Percentiles rank a stretch among this genome's conserved stretches.
phyloP scores from a whole-genome alignment of 148 eudicot genomes.

The Rhododendron molle region DNA sequence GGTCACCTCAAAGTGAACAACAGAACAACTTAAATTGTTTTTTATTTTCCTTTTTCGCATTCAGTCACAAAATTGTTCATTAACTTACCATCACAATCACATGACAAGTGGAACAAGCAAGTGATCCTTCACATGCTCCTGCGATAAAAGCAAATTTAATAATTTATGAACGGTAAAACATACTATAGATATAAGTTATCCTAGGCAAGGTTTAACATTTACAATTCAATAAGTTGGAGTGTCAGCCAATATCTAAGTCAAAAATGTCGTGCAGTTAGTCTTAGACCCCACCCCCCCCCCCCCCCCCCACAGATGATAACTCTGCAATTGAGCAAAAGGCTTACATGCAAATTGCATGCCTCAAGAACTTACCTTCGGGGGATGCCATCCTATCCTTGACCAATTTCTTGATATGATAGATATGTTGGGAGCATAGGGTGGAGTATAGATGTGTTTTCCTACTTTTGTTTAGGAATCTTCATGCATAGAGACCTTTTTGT shows the following conservation, averaged over 20 bases:
- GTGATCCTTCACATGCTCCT: conserved; percentile 99
- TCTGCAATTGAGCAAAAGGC: not conserved
- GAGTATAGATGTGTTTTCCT: not conserved
- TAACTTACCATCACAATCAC: conserved; percentile 82
- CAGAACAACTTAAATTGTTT: not conserved
- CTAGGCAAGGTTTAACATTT: not conserved
- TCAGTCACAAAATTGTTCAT: not conserved
- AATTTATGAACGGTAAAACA: not conserved
- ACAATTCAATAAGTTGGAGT: not conserved
- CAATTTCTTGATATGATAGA: no score
- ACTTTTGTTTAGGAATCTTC: not conserved
- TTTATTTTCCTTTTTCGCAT: not conserved
- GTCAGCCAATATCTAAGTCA: not conserved
- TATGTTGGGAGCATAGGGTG: not conserved
- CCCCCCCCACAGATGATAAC: not conserved
- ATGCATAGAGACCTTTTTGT: not conserved
- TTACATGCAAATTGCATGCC: not conserved
- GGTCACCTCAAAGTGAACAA: not conserved
- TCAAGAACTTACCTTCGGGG: not conserved
- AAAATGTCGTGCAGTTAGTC: not conserved
- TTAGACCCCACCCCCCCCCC: not conserved
- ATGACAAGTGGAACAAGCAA: conserved; percentile 97
- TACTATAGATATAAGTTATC: not conserved
- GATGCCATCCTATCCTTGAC: not conserved
- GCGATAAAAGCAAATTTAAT: conserved; percentile 22